Conservation (phyloP, 257 asterid species). For the Nicotiana knightiana region DNA sequence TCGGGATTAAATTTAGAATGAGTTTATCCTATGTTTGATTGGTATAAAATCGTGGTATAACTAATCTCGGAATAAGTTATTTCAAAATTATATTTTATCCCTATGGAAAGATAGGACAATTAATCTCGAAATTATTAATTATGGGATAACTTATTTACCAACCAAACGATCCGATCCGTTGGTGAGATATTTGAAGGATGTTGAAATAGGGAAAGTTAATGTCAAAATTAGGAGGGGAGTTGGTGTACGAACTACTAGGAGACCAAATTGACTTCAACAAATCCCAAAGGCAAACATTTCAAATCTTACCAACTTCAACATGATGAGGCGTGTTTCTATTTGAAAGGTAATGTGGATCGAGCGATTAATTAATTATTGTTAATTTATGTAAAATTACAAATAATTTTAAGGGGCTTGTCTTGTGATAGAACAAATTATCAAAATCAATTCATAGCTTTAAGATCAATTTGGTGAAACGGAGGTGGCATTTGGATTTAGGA, state of each 20-base stretch:
- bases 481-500: background rate
- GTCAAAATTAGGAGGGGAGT: background rate
- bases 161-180: too few relatives aligned
- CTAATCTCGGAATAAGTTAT: too few relatives aligned
- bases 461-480: too few relatives aligned
- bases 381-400: background rate
- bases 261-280: background rate
- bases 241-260: background rate
- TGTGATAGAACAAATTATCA: too few relatives aligned
- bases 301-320: background rate
- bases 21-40: too few relatives aligned
- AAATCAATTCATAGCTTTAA: too few relatives aligned
- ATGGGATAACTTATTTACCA: too few relatives aligned
- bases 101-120: rapidly evolving
- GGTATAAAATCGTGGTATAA: too few relatives aligned
- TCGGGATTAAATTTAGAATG: too few relatives aligned
- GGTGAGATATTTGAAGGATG: background rate
- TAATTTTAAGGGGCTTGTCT: too few relatives aligned
- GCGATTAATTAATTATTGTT: too few relatives aligned
- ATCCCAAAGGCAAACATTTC: background rate
- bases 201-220: background rate
- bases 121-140: rapidly evolving
- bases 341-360: background rate
- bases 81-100: too few relatives aligned
- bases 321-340: background rate